phyloP scores from a whole-genome alignment of 169 alveolate genomes.

The Plasmodium billcollinsi region DNA sequence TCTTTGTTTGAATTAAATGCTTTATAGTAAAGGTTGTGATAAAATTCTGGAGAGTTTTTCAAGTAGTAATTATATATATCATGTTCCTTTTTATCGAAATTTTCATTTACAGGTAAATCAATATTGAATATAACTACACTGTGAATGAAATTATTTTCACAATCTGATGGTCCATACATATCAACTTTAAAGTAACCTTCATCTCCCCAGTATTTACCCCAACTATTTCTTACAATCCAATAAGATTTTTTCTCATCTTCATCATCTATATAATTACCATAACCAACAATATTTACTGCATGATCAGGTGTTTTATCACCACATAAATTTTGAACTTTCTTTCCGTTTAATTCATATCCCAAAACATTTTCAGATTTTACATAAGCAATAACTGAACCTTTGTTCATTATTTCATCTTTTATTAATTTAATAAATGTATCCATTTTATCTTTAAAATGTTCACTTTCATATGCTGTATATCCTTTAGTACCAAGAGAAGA shows the following conservation, averaged over 20 bases:
- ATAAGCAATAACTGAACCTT: slow-evolving; percentile 71
- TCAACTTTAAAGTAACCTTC: slow-evolving; percentile 43
- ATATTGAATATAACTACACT: not conserved
- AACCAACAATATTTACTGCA: slow-evolving; percentile 66
- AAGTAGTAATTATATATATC: slow-evolving; percentile 9
- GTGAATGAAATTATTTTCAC: slow-evolving; percentile 23
- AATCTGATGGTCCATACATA: slow-evolving; percentile 19
- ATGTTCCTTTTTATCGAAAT: not conserved
- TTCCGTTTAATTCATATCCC: slow-evolving; percentile 53
- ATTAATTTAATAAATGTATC: slow-evolving; percentile 34
- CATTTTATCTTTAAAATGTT: not conserved
- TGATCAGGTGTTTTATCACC: slow-evolving; percentile 48
- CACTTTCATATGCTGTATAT: slow-evolving; percentile 5
- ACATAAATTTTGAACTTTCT: slow-evolving; percentile 49
- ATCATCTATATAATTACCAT: slow-evolving; percentile 39
- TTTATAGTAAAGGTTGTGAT: slow-evolving; percentile 9
- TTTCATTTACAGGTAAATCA: not conserved
- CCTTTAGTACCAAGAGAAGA: not conserved
- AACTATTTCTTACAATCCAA: slow-evolving; percentile 39
- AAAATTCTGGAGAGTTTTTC: slow-evolving; percentile 14
- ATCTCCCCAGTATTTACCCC: slow-evolving; percentile 64
- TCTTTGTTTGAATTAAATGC: too few species aligned
- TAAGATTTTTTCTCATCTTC: slow-evolving; percentile 30
- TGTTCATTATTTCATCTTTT: slow-evolving; percentile 27
- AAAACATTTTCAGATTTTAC: slow-evolving; percentile 45